Evolutionary conservation across 2,329 filamentous ascomycete species (phyloP).

Genomic region (Penicillium rolfsii): DNA sequence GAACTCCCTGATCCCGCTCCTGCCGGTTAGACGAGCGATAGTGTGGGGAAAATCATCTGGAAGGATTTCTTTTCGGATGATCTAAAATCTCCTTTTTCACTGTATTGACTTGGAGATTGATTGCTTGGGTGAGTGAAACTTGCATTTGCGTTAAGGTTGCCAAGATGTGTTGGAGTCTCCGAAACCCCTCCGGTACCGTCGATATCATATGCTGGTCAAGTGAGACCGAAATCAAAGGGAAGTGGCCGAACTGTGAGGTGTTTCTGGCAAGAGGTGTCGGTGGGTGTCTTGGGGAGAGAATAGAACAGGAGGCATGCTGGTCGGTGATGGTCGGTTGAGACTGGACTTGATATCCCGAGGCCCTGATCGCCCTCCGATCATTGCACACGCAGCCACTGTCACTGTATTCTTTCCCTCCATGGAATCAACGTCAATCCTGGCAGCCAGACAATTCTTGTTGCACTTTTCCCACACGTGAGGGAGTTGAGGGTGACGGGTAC

Average conservation of each 20-base stretch:
- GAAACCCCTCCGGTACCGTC: slow-evolving; percentile 8
- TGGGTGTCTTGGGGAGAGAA: not conserved
- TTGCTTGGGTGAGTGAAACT: slow-evolving; percentile 22
- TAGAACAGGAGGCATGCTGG: not conserved
- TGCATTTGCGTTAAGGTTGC: slow-evolving; percentile 17
- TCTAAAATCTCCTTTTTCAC: slow-evolving; percentile 20
- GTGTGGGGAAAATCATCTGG: slow-evolving; percentile 35
- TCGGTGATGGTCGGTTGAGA: not conserved
- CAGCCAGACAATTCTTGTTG: not conserved
- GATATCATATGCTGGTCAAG: not conserved
- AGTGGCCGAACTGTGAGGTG: not conserved
- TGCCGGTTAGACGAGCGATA: slow-evolving; percentile 45
- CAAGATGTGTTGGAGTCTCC: slow-evolving; percentile 11
- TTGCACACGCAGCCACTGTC: not conserved
- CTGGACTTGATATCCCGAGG: not conserved
- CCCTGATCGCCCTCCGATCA: not conserved
- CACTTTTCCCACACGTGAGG: too few species aligned
- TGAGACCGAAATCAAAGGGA: not conserved
- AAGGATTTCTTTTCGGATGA: slow-evolving; percentile 23
- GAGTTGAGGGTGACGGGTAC: not conserved
- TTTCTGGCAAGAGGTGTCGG: not conserved
- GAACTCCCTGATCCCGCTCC: slow-evolving; percentile 42
- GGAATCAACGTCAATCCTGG: not conserved
- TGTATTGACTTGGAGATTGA: slow-evolving; percentile 23
- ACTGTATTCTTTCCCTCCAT: not conserved